Evolutionary conservation across 768 basidiomycete genomes (phyloP), one percentile per base, ranked within the genome.

Genomic region (Trametes elegans): DNA sequence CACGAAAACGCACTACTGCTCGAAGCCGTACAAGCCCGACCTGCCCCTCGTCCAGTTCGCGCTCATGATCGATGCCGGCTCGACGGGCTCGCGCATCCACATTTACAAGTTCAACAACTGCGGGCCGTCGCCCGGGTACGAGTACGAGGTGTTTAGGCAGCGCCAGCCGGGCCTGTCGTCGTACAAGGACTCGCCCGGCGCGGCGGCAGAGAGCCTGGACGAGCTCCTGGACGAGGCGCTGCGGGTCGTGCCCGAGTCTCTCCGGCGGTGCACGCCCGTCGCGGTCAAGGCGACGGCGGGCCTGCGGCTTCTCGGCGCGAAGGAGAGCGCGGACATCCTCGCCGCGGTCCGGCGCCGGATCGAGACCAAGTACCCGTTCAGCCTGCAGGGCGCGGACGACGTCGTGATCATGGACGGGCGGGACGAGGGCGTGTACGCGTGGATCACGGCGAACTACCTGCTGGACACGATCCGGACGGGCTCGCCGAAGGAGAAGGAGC

Each of bases 61-160:
- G 0, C 81, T 98, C 64, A 97, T 98, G 86, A 90, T 98, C 73
- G 97, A 99, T 70, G 96, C 97, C 0, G 97, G 97, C 21, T 98
- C 95, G 16, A 97, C 94, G 0, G 97, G 96, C 18, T 97, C 95
- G 0, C 84, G 97, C 16, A 94, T 98, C 65, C 97, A 99, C 78
- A 80, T 98, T 28, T 99, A 98, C 85, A 98, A 97, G 68, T 98
- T 98, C 83, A 80, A 96, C 79, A 86, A 93, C 75, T 94, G 93
- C 74, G 76, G 77, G 0, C 69, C 85, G 0, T 82, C 88, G 0
- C 85, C 93, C 1, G 67, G 76, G 19, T 90, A 90, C 71, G 96
- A 98, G 68, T 94, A 94, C 75, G 97, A 99, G 67, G 88, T 89
- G 7, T 98, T 98, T 79, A 81, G 81, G 65, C 81, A 84, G 78